phyloP scores from a whole-genome alignment of 2,329 filamentous ascomycete genomes.

The Monilinia aucupariae region DNA sequence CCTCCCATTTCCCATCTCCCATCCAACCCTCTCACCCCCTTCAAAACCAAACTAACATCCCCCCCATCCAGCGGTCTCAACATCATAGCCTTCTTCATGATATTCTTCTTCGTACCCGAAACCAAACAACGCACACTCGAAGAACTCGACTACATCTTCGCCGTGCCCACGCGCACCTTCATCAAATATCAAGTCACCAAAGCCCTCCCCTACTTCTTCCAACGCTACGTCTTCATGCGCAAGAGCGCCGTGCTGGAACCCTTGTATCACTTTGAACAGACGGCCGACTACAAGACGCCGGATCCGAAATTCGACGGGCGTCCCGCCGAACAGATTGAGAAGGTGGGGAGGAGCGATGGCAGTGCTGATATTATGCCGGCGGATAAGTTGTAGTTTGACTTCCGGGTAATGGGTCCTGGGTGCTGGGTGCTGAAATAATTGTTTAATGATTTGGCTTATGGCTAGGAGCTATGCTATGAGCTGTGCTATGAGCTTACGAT shows the following conservation, averaged over 20 bases:
- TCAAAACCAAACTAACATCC: not conserved
- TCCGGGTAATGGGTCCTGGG: no score
- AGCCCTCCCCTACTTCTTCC: constrained; percentile 18
- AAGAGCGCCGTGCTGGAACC: constrained; percentile 9
- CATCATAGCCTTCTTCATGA: constrained; percentile 47
- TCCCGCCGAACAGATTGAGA: constrained; percentile 10
- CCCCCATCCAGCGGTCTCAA: constrained; percentile 41
- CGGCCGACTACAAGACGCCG: not conserved
- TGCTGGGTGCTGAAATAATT: no score
- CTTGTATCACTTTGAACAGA: constrained; percentile 11
- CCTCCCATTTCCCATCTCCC: not conserved
- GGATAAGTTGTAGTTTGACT: no score
- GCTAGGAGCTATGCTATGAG: no score
- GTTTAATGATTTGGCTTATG: no score
- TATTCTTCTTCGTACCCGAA: constrained; percentile 52
- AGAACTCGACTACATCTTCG: constrained; percentile 46
- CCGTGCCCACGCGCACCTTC: constrained; percentile 28
- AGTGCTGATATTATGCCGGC: not conserved
- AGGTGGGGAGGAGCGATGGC: not conserved
- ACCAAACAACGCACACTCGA: constrained; percentile 45
- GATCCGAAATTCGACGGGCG: not conserved
- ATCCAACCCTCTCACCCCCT: no score
- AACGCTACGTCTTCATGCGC: constrained; percentile 12
- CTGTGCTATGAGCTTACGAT: no score
- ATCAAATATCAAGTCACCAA: constrained; percentile 38